Base-by-base conservation (phyloP, 2,329 filamentous ascomycete species). In the Hymenoscyphus fraxineus region DNA sequence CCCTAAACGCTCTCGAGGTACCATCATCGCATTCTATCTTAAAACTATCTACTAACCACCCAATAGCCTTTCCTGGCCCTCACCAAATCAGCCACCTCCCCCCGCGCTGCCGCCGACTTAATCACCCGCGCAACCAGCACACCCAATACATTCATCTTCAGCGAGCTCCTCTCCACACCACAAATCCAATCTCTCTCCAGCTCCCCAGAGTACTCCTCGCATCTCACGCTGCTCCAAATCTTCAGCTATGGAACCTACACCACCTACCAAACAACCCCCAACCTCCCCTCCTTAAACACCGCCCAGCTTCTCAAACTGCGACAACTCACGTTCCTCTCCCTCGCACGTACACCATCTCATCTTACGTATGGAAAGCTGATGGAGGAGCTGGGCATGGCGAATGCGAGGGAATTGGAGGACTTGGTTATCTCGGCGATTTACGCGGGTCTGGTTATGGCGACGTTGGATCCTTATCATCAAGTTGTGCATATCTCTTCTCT, bases 231-330 rank as follows among this genome's bases (percentile, higher is more conserved):
- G 15, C 88, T 99, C 56, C 85, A 93, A 77, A 88, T 96, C 73
- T 99, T 99, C 78, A 91, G 93, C 65, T 92, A 95, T 82, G 95
- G 94, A 66, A 97, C 92, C 65, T 97, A 92, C 81, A 80, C 85
- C 65, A 85, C 89, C 71, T 97, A 97, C 80, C 74, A 70, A 27
- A 68, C 73, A n/a, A 75, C 78, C n/a, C 62, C 76, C 22, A 71
- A 71, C 68, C 87, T 97, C 2, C 95, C 94, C 2, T 67, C 81
- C 7, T 86, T 99, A 59, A 89, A 84, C 74, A 82, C 86, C 0
- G 81, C 85, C 62, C 95, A 99, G 80, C 79, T 82, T 55, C 84
- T 88, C 68, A 99, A 99, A 80, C 90, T 99, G 55, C 90, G 92
- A 62, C 92, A 97, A 74, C 89, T 99, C 47, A 92, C 93, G 22